Base-by-base conservation (phyloP, 2,329 filamentous ascomycete genomes). In the Pseudophaeomoniella oleicola region DNA sequence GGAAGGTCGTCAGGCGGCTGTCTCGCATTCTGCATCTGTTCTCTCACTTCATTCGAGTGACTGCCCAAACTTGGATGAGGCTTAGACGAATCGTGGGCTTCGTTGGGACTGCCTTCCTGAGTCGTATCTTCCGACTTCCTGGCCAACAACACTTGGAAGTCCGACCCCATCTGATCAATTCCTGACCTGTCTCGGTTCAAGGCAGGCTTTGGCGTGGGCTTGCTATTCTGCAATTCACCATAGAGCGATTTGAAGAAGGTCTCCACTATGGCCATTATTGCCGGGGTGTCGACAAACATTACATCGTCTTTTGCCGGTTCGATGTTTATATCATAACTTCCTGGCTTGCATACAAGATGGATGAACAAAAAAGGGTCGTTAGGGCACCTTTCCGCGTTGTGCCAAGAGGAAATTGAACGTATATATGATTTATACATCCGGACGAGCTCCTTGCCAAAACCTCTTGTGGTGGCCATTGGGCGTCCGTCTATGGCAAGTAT, bases 301-400 rank as follows among this genome's bases (percentile, higher is more conserved):
- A 78, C 61, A 50, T 78, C 69, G 46, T 78, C 71, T 47, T 79
- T 79, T 1, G 67, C 64, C 3, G 75, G 73, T 45, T 79, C 75
- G 22, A 78, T 56, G 41, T 78, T 78, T 3, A 66, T 60, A 52
- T 78, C 75, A 47, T 78, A 78, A 31, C 59, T 67, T 4, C 62
- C 66, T 6, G 49, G 46, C 2, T 67, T 66, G 49, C 72, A 78
- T 2, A 47, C 45, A 5, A 78, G 61, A 19, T 69, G 64, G 35
- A 78, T 47, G 41, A 58, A 69, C 9, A 76, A 45, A 46, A 78
- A 76, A 0, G 71, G 70, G 34, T 74, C 65, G 19, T 60, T 64
- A 30, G 64, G 3, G 59, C 40, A 0, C 16, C 40, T 41, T 10
- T 5, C 29, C 14, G 4, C 11, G 4, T 19, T 16, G 4, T 13